These are phyloP conservation scores for Tanacetum coccineum DNA, from an alignment of 129 eudicot genomes.

Conservation along the genomic window DNA sequence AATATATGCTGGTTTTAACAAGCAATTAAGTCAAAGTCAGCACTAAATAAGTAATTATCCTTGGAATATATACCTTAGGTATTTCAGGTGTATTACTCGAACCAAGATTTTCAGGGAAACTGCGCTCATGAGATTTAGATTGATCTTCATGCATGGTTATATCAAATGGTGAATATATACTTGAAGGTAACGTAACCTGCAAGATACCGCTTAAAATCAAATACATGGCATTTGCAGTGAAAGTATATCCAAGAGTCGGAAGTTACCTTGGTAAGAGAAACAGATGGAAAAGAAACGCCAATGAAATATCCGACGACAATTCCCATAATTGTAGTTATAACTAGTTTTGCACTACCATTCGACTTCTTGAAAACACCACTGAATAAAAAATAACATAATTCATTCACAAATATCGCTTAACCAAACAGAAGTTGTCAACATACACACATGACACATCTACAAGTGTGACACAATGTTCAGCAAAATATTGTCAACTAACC, in stretches of 20 bases:
- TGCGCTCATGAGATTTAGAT: conserved; percentile 43
- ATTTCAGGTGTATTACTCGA: conserved; percentile 66
- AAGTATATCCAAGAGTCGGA: conserved; percentile 20
- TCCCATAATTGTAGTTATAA: conserved; percentile 78
- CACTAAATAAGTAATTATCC: not conserved
- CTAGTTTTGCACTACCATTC: conserved; percentile 72
- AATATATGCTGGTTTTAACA: conserved; percentile 5
- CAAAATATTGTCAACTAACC: conserved; percentile 44
- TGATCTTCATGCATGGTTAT: conserved; percentile 39
- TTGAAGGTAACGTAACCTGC: conserved; percentile 78
- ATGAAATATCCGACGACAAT: conserved; percentile 88
- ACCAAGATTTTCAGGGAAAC: conserved; percentile 90
- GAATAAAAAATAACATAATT: conserved; percentile 25
- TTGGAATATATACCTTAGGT: conserved; percentile 67
- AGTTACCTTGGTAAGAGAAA: conserved; percentile 77
- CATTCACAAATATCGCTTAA: conserved; percentile 3
- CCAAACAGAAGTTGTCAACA: conserved; percentile 4
- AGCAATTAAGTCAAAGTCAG: conserved; percentile 15
- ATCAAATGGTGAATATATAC: conserved; percentile 60
- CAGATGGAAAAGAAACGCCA: conserved; percentile 92
- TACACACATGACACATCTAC: conserved; percentile 15
- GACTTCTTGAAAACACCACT: conserved; percentile 80
- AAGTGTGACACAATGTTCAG: conserved; percentile 3
- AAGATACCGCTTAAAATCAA: conserved; percentile 24
- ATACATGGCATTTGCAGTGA: conserved; percentile 3